phyloP scores from a whole-genome alignment of 495 filamentous ascomycete species.

The Talaromyces thailandensis region DNA sequence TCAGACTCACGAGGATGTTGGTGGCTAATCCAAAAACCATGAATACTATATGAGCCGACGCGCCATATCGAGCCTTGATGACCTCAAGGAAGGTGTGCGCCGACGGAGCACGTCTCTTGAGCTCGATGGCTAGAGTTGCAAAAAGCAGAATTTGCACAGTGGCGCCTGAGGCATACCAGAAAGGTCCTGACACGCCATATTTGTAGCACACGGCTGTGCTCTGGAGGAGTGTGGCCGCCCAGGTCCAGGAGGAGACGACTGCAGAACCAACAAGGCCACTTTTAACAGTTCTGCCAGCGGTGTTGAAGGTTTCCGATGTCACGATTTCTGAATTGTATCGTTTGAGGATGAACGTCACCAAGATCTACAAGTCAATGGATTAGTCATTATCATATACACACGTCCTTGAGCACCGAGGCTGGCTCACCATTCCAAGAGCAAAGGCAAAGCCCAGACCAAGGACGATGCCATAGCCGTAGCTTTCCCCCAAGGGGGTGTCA shows the following conservation, averaged over 20 bases:
- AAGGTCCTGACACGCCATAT: conserved; percentile 88
- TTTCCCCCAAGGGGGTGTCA: conserved; percentile 59
- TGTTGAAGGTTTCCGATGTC: conserved; percentile 96
- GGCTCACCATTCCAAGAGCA: conserved; percentile 76
- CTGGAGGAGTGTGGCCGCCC: conserved; percentile 55
- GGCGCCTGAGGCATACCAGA: conserved; percentile 71
- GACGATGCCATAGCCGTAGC: conserved; percentile 77
- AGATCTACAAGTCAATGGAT: no score
- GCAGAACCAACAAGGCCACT: conserved; percentile 85
- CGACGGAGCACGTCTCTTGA: conserved; percentile 80
- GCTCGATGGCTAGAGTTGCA: conserved; percentile 85
- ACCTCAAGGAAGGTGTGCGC: conserved; percentile 83
- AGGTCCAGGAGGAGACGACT: conserved; percentile 95
- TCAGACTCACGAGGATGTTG: conserved; percentile 80
- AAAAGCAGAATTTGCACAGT: conserved; percentile 69
- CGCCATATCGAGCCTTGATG: conserved; percentile 52
- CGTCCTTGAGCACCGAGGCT: no score
- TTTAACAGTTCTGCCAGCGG: conserved; percentile 91
- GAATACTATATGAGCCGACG: conserved; percentile 59
- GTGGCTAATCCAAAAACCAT: conserved; percentile 75
- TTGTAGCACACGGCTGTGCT: conserved; percentile 78
- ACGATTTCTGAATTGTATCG: conserved; percentile 89
- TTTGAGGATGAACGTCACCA: no score
- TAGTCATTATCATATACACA: no score
- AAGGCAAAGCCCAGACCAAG: conserved; percentile 70